These are phyloP conservation scores for Suillus decipiens DNA, from an alignment of 768 basidiomycete species.

Conservation along the genomic window DNA sequence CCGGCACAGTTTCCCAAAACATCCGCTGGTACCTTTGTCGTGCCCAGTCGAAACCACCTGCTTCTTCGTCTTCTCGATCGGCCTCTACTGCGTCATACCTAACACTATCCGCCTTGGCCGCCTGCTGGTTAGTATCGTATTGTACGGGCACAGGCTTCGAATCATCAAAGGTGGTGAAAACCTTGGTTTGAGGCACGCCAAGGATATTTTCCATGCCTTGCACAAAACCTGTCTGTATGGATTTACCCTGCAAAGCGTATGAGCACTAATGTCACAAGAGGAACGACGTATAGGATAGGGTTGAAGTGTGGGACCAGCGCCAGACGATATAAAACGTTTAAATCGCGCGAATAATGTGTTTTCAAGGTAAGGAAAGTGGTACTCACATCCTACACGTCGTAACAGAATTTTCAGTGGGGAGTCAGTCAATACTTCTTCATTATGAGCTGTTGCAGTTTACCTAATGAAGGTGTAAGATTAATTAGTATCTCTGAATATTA, in stretches of 20 bases:
- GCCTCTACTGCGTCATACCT: conserved; percentile 59
- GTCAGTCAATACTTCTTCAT: not conserved
- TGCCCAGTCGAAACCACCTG: conserved; percentile 49
- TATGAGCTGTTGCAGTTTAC: conserved; percentile 4
- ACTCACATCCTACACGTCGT: conserved; percentile 42
- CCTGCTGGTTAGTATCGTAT: conserved; percentile 9
- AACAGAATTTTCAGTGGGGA: not conserved
- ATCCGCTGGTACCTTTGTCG: conserved; percentile 67
- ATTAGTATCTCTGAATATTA: conserved; percentile 3
- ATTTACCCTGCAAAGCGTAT: conserved; percentile 47
- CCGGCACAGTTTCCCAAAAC: conserved; percentile 80
- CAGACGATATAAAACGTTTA: conserved; percentile 62
- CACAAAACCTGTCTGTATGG: conserved; percentile 78
- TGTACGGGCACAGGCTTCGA: conserved; percentile 10
- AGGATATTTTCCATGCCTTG: conserved; percentile 81
- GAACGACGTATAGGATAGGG: conserved; percentile 49
- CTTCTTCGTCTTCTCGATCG: conserved; percentile 60
- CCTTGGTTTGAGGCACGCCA: conserved; percentile 45
- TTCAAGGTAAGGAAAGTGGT: conserved; percentile 36
- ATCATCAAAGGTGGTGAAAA: conserved; percentile 9
- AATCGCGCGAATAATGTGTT: conserved; percentile 70
- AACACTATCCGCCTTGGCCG: conserved; percentile 2
- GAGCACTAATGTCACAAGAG: conserved; percentile 15
- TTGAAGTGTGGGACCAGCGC: conserved; percentile 67
- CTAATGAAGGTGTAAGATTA: not conserved